Evolutionary conservation across 2,329 filamentous ascomycete genomes (phyloP).

Genomic region (Monilinia fructigena): DNA sequence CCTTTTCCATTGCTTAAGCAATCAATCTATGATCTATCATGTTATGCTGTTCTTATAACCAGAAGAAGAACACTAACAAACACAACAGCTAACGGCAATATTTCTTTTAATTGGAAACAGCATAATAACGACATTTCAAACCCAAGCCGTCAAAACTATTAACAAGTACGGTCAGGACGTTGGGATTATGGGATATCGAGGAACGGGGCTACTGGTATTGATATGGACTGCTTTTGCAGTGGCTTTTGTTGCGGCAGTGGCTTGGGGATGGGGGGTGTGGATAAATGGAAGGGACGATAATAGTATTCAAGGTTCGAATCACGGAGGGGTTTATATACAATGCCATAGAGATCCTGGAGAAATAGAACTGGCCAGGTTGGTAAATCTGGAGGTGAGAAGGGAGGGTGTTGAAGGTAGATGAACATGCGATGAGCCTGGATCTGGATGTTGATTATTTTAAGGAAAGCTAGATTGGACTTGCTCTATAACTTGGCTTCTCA

Average conservation of each 20-base stretch:
- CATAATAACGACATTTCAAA: not conserved
- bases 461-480: not conserved
- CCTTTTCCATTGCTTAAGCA: not conserved
- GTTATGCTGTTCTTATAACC: not conserved
- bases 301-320: not conserved
- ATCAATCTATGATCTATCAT: not conserved
- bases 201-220: not conserved
- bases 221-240: constrained; percentile 10
- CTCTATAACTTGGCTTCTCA: not conserved
- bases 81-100: not conserved
- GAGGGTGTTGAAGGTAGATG: not conserved
- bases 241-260: not conserved
- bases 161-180: not conserved
- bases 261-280: not conserved
- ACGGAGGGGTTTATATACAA: not conserved
- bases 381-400: not conserved
- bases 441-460: not conserved
- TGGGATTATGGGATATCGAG: not conserved
- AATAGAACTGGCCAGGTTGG: too few relatives aligned
- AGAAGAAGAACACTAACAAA: not conserved
- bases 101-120: not conserved
- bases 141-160: not conserved
- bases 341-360: too few relatives aligned
- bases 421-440: too few relatives aligned
- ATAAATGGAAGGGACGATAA: not conserved